Percentiles rank a stretch among this genome's conserved stretches.
phyloP scores from a whole-genome alignment of 2,329 filamentous ascomycete species.

The Penicillium psychrosexuale region DNA sequence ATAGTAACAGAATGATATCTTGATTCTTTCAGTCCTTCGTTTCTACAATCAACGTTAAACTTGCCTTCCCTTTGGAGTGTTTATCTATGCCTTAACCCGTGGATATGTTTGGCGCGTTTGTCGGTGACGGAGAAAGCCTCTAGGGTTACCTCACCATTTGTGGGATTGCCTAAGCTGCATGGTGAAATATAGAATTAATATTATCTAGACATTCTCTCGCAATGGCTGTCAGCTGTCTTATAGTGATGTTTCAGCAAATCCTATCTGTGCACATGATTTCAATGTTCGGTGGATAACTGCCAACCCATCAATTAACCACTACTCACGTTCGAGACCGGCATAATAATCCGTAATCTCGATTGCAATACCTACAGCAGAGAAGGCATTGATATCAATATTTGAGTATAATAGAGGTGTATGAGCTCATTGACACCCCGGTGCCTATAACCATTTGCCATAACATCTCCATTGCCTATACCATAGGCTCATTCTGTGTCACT shows the following conservation, averaged over 20 bases:
- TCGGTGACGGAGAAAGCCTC: neutral
- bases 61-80: neutral
- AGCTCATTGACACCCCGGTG: too few relatives aligned
- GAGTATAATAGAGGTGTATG: neutral
- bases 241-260: too few relatives aligned
- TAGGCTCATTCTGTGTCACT: neutral
- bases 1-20: constrained; percentile 2
- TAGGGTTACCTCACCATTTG: neutral
- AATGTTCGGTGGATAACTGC: neutral
- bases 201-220: neutral
- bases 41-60: neutral
- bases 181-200: too few relatives aligned
- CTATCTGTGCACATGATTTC: neutral
- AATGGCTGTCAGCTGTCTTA: neutral
- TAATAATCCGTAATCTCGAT: neutral
- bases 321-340: neutral
- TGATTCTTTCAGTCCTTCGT: neutral
- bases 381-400: neutral
- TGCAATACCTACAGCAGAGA: neutral
- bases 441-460: neutral
- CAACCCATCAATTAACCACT: neutral
- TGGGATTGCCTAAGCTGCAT: neutral
- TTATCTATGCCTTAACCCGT: neutral
- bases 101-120: neutral
- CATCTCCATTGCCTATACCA: neutral